A percentile compares a stretch with the other conserved stretches of the same genome.
Evolutionary conservation across 352 stramenopile species (phyloP).

Genomic region (Globisporangium okanoganense): DNA sequence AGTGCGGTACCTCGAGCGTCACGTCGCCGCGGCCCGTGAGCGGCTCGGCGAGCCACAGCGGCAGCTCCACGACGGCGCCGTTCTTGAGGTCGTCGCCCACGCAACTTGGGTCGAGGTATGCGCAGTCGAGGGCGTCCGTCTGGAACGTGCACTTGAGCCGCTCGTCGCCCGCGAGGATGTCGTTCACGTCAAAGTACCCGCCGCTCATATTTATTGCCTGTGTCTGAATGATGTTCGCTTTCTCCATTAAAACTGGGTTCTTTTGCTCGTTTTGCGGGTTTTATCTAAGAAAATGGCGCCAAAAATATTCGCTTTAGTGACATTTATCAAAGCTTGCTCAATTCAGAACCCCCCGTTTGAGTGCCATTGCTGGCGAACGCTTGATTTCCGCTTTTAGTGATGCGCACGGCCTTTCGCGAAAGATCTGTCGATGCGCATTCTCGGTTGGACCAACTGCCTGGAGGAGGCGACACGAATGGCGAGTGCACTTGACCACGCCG

Average conservation of each 20-base stretch:
- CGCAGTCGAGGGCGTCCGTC: constrained; percentile 63
- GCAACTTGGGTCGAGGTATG: constrained; percentile 73
- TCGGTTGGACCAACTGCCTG: no score
- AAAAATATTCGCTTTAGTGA: no score
- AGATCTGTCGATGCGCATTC: no score
- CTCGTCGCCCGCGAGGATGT: constrained; percentile 78
- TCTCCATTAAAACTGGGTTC: no score
- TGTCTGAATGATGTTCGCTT: no score
- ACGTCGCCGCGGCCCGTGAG: constrained; percentile 54
- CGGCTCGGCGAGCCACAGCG: constrained; percentile 69
- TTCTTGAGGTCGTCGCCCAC: constrained; percentile 39
- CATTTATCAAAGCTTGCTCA: no score
- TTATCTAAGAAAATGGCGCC: neutral
- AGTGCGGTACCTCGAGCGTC: constrained; percentile 51
- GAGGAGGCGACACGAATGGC: no score
- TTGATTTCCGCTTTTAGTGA: no score
- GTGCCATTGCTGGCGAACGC: no score
- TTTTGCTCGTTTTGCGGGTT: neutral
- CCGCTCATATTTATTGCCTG: constrained; percentile 10
- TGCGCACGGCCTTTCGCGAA: no score
- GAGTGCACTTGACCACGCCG: no score
- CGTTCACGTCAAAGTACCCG: constrained; percentile 71
- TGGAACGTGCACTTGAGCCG: constrained; percentile 73
- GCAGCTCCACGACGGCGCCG: constrained; percentile 58
- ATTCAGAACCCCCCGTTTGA: no score